Percentiles rank a stretch among this genome's conserved stretches.
Evolutionary conservation across 108 stramenopile species (phyloP).

Genomic region (Aurantiochytrium sp.): DNA sequence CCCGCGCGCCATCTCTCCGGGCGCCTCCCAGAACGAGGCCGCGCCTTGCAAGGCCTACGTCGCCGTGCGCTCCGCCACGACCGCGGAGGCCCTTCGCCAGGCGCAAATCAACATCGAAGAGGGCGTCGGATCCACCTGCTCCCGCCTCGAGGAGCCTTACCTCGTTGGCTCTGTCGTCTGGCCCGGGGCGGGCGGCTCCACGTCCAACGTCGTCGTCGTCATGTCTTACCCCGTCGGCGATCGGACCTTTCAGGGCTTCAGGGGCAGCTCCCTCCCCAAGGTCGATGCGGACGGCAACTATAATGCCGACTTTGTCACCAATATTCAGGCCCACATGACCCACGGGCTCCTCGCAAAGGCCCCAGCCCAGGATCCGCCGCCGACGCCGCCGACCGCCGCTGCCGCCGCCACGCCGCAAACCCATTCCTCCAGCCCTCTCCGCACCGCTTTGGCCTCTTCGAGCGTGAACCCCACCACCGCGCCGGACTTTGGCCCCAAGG

Average conservation of each 20-base stretch:
- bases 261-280: neutral
- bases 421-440: too few species aligned
- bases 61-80: neutral
- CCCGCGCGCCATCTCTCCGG: neutral
- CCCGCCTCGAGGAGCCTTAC: neutral
- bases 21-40: neutral
- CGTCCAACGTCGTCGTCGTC: neutral
- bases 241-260: neutral
- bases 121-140: neutral
- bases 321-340: neutral
- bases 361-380: neutral
- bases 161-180: neutral
- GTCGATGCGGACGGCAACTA: slow-evolving; percentile 13
- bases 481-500: too few species aligned
- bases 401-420: too few species aligned
- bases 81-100: neutral
- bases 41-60: neutral
- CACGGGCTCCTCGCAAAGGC: neutral
- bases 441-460: too few species aligned
- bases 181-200: neutral
- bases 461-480: too few species aligned
- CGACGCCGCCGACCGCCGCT: too few species aligned
- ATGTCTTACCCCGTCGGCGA: slow-evolving; percentile 11
- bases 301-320: neutral
- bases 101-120: neutral